Evolutionary conservation across 805 yeast genomes (phyloP).

Genomic region (Saccharomycopsis schoenii): DNA sequence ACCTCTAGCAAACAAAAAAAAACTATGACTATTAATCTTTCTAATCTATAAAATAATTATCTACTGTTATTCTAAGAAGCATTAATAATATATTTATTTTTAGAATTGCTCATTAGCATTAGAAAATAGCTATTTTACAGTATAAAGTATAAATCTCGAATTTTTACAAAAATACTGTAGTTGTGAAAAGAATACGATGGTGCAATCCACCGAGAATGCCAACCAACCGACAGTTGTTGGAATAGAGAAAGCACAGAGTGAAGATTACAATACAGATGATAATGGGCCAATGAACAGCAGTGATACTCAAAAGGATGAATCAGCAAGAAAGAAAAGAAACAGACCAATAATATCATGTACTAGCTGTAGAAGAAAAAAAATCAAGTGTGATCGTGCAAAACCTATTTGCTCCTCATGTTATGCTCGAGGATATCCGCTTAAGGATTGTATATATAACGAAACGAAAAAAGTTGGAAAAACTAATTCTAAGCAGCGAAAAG

Average conservation of each 20-base stretch:
- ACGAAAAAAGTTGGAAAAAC: neutral
- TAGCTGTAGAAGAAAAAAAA: constrained; percentile 17
- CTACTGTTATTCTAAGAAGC: neutral
- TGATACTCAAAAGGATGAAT: neutral
- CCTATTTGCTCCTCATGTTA: constrained; percentile 16
- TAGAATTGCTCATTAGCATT: too few species aligned
- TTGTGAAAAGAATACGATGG: neutral
- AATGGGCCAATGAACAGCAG: neutral
- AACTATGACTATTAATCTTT: neutral
- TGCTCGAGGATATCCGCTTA: constrained; percentile 9
- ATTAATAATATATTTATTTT: too few species aligned
- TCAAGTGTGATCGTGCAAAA: constrained; percentile 16
- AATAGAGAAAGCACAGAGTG: neutral
- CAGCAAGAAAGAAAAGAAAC: constrained; percentile 9
- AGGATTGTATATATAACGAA: constrained; percentile 16
- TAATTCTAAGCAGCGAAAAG: neutral
- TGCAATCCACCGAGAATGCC: neutral
- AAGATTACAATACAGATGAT: neutral
- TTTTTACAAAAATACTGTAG: neutral
- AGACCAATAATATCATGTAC: constrained; percentile 15
- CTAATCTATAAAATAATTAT: too few species aligned
- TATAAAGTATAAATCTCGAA: neutral
- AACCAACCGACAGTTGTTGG: neutral
- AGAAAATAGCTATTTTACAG: too few species aligned
- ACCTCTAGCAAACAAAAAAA: too few species aligned